A percentile compares a stretch with the other conserved stretches of the same genome.
Evolutionary conservation across 1,284 basidiomycete species (phyloP).

Genomic region (Erythrobasidium hasegawianum): DNA sequence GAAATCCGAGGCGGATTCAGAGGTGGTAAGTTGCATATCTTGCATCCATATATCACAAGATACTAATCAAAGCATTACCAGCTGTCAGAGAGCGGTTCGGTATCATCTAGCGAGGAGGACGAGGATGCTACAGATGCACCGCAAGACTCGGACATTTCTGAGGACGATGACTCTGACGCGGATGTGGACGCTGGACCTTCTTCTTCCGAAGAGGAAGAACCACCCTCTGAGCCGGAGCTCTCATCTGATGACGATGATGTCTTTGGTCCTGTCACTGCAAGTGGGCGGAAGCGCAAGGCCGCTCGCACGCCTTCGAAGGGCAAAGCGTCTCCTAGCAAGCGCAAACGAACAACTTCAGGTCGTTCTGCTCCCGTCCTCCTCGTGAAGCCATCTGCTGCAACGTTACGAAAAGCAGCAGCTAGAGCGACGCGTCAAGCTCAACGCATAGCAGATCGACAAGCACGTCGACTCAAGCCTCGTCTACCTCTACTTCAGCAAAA

Average conservation of each 20-base stretch:
- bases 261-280: slow-evolving; percentile 16
- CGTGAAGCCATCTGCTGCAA: slow-evolving; percentile 13
- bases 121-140: slow-evolving; percentile 27
- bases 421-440: slow-evolving; percentile 13
- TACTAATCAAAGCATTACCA: not conserved
- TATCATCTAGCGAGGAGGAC: slow-evolving; percentile 23
- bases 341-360: slow-evolving; percentile 8
- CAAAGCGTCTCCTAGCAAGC: slow-evolving; percentile 5
- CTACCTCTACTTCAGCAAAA: slow-evolving; percentile 23
- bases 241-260: slow-evolving; percentile 18
- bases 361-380: not conserved
- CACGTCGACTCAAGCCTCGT: slow-evolving; percentile 17
- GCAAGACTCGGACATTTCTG: slow-evolving; percentile 4
- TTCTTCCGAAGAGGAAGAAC: slow-evolving; percentile 2
- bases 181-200: slow-evolving; percentile 21
- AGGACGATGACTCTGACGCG: slow-evolving; percentile 27
- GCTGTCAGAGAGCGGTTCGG: slow-evolving; percentile 6
- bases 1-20: slow-evolving; percentile 16
- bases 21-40: slow-evolving; percentile 21
- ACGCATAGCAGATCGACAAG: slow-evolving; percentile 29
- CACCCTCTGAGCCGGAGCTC: not conserved
- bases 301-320: not conserved
- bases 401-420: slow-evolving; percentile 11
- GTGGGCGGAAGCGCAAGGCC: slow-evolving; percentile 19
- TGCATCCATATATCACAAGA: too few species aligned